Evolutionary conservation across 2,329 filamentous ascomycete species (phyloP), one percentile per base, ranked within the genome.

Genomic region (Fusarium dlaminii): DNA sequence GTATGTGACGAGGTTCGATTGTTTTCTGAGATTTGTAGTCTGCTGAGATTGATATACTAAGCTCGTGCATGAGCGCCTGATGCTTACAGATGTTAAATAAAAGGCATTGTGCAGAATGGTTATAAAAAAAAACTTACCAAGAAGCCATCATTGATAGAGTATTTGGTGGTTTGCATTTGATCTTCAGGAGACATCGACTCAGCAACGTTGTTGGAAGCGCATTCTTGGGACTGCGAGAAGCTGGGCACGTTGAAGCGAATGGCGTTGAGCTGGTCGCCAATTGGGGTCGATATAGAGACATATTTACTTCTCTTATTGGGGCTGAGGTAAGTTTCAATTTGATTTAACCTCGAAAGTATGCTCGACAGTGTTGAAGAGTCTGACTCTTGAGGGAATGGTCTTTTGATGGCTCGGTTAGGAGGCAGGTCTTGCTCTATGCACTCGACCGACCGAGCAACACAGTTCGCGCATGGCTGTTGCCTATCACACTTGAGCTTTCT

Each of bases 21-120:
- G 10, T 7, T 14, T 22, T 52, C n/a, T 29, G 59, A 3, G 24
- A 29, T 36, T n/a, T 36, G 11, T 54, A 29, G n/a, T 45, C 39
- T 36, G 36, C 29, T 14, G 48, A 45, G 4, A 62, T 62, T 0
- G 36, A 62, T 37, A 62, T 62, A 12, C 29, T 36, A 8, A 62
- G 30, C 8, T 55, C 27, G 9, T 62, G 39, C 11, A 18, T 62
- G 17, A 62, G 59, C 10, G 59, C 48, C 10, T 42, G 27, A 13
- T 32, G 6, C 59, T 55, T 7, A 5, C 2, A 3, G 8, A 0
- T 24, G 17, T 51, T 10, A 51, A 0, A 34, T 3, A 24, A 3
- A 24, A 0, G 11, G 9, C 1, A 12, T 2, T 13, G 0, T 13
- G 7, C 3, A 9, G 5, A 32, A 4, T n/a, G 8, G 2, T 0